Evolutionary conservation across 768 basidiomycete genomes (phyloP).

Genomic region (Saitozyma podzolica): DNA sequence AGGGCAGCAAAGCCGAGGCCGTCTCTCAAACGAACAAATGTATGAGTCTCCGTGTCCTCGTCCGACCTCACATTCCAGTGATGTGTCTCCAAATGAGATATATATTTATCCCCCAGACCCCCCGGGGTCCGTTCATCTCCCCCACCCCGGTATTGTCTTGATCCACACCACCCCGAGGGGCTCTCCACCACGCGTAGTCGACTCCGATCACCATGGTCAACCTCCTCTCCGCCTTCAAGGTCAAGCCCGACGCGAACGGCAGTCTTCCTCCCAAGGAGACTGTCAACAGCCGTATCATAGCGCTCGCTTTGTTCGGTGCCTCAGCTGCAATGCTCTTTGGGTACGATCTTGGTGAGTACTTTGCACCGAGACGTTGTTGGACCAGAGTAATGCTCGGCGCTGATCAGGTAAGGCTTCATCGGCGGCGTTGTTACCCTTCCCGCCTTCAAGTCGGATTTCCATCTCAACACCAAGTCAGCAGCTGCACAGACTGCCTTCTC

Average conservation of each 20-base stretch:
- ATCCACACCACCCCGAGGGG: too few relatives aligned
- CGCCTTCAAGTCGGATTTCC: constrained; percentile 14
- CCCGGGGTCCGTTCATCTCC: too few relatives aligned
- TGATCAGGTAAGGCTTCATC: constrained; percentile 11
- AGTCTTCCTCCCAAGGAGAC: constrained; percentile 6
- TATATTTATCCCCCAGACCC: too few relatives aligned
- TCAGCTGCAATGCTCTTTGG: constrained; percentile 7
- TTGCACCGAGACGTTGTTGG: not conserved
- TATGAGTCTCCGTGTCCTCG: too few relatives aligned
- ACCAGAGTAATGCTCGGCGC: not conserved
- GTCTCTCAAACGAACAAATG: too few relatives aligned
- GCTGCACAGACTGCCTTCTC: constrained; percentile 9
- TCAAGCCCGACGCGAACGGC: not conserved
- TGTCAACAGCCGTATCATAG: constrained; percentile 5
- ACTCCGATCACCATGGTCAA: constrained; percentile 3
- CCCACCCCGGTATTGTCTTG: too few relatives aligned
- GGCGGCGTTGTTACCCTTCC: constrained; percentile 16
- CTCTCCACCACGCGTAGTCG: too few relatives aligned
- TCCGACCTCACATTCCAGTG: too few relatives aligned
- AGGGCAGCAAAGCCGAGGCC: too few relatives aligned
- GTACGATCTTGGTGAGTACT: constrained; percentile 6
- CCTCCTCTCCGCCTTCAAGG: constrained; percentile 6
- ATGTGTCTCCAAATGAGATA: too few relatives aligned
- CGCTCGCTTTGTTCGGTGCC: constrained; percentile 7
- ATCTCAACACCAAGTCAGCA: not conserved